Base-by-base conservation (phyloP, 768 basidiomycete genomes). In the Botryobasidium botryosum region DNA sequence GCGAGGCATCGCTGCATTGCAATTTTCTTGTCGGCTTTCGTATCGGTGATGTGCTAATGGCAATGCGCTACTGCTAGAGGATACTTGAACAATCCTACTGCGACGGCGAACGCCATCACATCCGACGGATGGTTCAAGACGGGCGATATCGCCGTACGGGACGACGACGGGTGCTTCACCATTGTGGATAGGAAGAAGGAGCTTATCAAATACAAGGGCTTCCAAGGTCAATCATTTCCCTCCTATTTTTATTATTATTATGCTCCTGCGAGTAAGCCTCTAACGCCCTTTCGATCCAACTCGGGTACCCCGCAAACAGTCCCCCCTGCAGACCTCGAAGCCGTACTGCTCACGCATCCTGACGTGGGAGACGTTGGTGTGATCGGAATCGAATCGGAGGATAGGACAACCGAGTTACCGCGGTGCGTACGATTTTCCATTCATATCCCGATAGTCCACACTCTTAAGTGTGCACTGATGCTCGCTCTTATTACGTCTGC, bases 81-180 rank as follows among this genome's bases (percentile, higher is more conserved):
- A 10, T 90, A 90, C 54, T 60, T 80, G 49, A 77, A 76, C 52
- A 85, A 90, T 48, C 62, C 66, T 2, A 62, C 64, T 24, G 84
- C 86, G 3, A 91, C 85, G 2, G 61, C 64, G 21, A 68, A 74
- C 12, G 61, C 75, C 5, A 77, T 91, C 51, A 82, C 79, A 0
- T 58, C 59, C 0, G 79, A 84, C 40, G 69, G 74, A 3, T 94
- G 85, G 84, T 77, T 87, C 64, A 85, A 80, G 67, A 90, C 87
- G 0, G 86, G 88, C 1, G 88, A 92, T 57, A 72, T 91, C 40
- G 80, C 72, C 2, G 57, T 68, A 15, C 61, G 72, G 8, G 80
- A 86, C 49, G 46, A 59, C 2, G 74, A 85, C 1, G 88, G 85
- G 0, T 81, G 68, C 56, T 83, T 75, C 57, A 71, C 67, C 51